Evolutionary conservation across 2,329 filamentous ascomycete genomes (phyloP), one percentile per base, ranked within the genome.

Genomic region (Fusarium lateritium): DNA sequence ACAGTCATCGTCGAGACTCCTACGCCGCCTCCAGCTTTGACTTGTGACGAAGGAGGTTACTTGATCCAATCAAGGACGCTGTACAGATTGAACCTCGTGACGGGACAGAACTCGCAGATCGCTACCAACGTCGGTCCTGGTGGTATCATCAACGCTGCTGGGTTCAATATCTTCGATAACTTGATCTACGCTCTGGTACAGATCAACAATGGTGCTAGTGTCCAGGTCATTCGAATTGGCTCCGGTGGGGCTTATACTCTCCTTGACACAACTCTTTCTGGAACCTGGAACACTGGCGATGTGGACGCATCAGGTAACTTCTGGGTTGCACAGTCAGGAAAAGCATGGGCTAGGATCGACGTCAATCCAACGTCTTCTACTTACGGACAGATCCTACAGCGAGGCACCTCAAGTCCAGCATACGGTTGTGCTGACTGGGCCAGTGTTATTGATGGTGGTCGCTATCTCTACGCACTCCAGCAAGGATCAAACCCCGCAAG

Each of bases 21-120:
- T 7, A 33, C 21, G 5, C 21, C 60, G 4, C 60, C 58, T 13
- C 60, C 60, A 17, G 9, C 60, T 10, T 63, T 63, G 21, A 56
- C 31, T 3, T 63, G 60, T 40, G 60, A 63, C 9, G 60, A 56
- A 31, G 60, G 60, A 17, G 60, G 60, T 10, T 63, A 63, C 31
- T n/a, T 63, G 58, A 63, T 63, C 7, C 60, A 63, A 26, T 9
- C 39, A 6, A 46, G 45, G 10, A 63, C 58, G 14, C 58, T 63
- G 0, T 63, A 63, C 11, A 24, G 60, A 17, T 24, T 63, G 2
- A 63, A 63, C 2, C 10, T 63, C 1, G 43, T 57, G 4, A 57
- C 49, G 2, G 60, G 60, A 15, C 24, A 49, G 2, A 63, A 63
- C 6, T 5, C n/a, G 4, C 38, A 44, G 3, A 58, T 63, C 2